Percentiles rank a stretch among this genome's conserved stretches.
Conservation (phyloP, 768 basidiomycete species). For the Pleurotus salmoneostramineus region DNA sequence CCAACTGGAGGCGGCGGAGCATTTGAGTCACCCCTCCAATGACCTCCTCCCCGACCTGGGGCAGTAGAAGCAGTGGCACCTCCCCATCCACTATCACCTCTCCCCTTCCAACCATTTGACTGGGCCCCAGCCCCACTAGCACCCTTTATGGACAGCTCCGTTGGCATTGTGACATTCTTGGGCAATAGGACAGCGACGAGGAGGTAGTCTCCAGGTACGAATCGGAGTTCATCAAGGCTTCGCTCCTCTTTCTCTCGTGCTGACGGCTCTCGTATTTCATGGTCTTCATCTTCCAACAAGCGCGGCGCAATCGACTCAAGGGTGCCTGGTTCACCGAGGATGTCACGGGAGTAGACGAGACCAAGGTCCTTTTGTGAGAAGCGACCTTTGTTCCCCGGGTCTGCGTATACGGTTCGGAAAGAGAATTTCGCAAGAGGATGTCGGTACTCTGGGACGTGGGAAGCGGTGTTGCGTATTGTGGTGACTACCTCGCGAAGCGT, state of each 20-base stretch:
- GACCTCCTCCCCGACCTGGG: conserved; percentile 55
- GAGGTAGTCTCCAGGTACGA: conserved; percentile 79
- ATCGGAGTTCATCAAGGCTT: conserved; percentile 74
- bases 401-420: conserved; percentile 78
- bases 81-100: conserved; percentile 48
- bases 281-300: conserved; percentile 49
- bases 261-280: conserved; percentile 25
- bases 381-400: conserved; percentile 65
- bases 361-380: conserved; percentile 79
- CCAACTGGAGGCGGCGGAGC: conserved; percentile 35
- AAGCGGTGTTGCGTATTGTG: conserved; percentile 69
- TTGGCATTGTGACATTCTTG: conserved; percentile 52
- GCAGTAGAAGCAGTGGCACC: conserved; percentile 30
- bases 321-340: conserved; percentile 75
- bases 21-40: conserved; percentile 74
- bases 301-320: conserved; percentile 54
- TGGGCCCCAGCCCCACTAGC: conserved; percentile 25
- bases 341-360: conserved; percentile 78
- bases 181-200: conserved; percentile 73
- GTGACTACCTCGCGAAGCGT: conserved; percentile 77
- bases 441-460: conserved; percentile 65
- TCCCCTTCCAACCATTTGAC: conserved; percentile 32
- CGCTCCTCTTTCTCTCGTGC: conserved; percentile 60
- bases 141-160: conserved; percentile 53
- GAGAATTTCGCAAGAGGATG: conserved; percentile 81